These are phyloP conservation scores for Cryphonectria nitschkei DNA, from an alignment of 2,329 filamentous ascomycete species.

Conservation along the genomic window DNA sequence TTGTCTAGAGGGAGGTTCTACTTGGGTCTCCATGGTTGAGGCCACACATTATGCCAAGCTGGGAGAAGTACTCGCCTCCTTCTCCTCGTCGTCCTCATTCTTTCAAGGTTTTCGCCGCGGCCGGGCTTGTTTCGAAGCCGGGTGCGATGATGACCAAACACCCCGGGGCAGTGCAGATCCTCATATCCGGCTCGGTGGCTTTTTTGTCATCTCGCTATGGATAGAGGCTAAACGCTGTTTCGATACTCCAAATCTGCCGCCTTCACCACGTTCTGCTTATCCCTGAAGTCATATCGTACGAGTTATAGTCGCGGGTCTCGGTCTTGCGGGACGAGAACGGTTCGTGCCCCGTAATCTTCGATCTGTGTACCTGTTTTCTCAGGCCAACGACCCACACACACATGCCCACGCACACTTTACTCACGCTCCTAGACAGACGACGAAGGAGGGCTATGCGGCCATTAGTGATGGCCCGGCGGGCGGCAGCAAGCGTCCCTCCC, in stretches of 20 bases:
- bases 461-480: neutral
- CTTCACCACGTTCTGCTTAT: neutral
- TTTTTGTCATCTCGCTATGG: slow-evolving; percentile 8
- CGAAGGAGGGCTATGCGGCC: neutral
- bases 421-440: neutral
- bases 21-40: neutral
- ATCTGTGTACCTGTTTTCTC: slow-evolving; percentile 9
- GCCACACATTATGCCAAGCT: neutral
- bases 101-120: too few relatives aligned
- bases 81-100: too few relatives aligned
- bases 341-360: slow-evolving; percentile 9
- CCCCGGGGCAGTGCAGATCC: neutral
- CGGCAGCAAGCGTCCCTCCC: slow-evolving; percentile 6
- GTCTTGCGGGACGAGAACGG: slow-evolving; percentile 3
- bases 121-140: neutral
- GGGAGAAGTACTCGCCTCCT: neutral
- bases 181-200: slow-evolving; percentile 2
- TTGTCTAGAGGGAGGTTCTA: neutral
- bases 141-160: neutral
- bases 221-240: neutral
- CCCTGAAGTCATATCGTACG: slow-evolving; percentile 4
- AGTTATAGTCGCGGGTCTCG: slow-evolving; percentile 1
- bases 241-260: neutral
- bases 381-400: neutral
- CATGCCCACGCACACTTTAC: neutral